Conservation (phyloP, 1,284 basidiomycete genomes). For the Mycosarcoma maydis region DNA sequence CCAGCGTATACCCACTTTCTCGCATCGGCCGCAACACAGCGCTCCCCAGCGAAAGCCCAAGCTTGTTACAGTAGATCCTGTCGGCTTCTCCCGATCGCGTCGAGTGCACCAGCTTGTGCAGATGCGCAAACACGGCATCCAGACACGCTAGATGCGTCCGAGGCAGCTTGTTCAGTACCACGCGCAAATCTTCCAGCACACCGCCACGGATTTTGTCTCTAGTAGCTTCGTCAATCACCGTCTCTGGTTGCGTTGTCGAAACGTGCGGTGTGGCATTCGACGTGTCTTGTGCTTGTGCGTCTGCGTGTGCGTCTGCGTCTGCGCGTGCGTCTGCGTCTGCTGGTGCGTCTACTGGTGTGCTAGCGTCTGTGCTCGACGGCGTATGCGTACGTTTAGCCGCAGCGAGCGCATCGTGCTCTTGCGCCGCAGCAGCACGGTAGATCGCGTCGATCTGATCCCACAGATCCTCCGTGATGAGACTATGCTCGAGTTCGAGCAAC, state of each 20-base stretch:
- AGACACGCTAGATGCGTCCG: slow-evolving; percentile 83
- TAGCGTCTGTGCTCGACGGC: too few species aligned
- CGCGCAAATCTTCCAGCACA: slow-evolving; percentile 75
- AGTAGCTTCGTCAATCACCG: slow-evolving; percentile 80
- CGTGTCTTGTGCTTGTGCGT: background rate
- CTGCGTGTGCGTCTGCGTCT: too few species aligned
- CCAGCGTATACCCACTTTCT: slow-evolving; percentile 82
- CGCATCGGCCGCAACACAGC: slow-evolving; percentile 82
- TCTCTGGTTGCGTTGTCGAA: slow-evolving; percentile 78
- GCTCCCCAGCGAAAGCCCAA: slow-evolving; percentile 85
- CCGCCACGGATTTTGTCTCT: slow-evolving; percentile 74
- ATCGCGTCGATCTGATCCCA: slow-evolving; percentile 62
- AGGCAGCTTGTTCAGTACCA: slow-evolving; percentile 78
- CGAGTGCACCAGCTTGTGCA: slow-evolving; percentile 77
- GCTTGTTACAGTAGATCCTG: slow-evolving; percentile 82
- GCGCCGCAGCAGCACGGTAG: slow-evolving; percentile 58
- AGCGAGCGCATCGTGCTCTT: slow-evolving; percentile 49
- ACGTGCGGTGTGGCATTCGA: too few species aligned
- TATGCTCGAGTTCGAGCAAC: slow-evolving; percentile 59
- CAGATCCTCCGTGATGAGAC: slow-evolving; percentile 49
- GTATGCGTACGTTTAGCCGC: slow-evolving; percentile 15
- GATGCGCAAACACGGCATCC: slow-evolving; percentile 80
- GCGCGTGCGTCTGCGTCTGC: too few species aligned
- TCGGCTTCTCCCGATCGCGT: slow-evolving; percentile 73
- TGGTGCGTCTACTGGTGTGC: too few species aligned